Evolutionary conservation across 495 filamentous ascomycete genomes (phyloP).

Genomic region (Aspergillus panamensis): DNA sequence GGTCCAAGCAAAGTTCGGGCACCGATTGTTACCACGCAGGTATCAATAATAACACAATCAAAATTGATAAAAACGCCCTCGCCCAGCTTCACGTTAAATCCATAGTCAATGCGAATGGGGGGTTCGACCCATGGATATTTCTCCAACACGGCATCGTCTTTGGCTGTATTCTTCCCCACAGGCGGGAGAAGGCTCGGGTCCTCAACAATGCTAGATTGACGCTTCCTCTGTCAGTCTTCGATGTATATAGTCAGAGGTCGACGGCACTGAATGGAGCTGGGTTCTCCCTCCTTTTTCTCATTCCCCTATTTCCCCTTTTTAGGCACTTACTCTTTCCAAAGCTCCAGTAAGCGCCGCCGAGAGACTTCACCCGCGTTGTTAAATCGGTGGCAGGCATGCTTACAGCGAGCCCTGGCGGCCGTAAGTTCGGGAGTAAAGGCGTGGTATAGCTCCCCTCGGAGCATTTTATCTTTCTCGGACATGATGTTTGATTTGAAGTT

Average conservation of each 20-base stretch:
- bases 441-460: slow-evolving; percentile 43
- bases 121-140: slow-evolving; percentile 67
- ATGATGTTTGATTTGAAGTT: slow-evolving; percentile 1
- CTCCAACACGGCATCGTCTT: slow-evolving; percentile 58
- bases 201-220: slow-evolving; percentile 47
- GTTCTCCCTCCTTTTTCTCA: background rate
- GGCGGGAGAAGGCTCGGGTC: slow-evolving; percentile 62
- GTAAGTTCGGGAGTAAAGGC: slow-evolving; percentile 55
- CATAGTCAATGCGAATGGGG: slow-evolving; percentile 72
- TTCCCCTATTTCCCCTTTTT: background rate
- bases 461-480: slow-evolving; percentile 36
- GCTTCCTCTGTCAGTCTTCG: slow-evolving; percentile 3
- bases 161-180: slow-evolving; percentile 44
- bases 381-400: slow-evolving; percentile 55
- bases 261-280: background rate
- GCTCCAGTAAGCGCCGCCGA: slow-evolving; percentile 55
- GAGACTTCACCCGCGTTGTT: slow-evolving; percentile 58
- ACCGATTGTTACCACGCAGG: slow-evolving; percentile 71
- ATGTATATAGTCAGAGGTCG: background rate
- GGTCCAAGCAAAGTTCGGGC: slow-evolving; percentile 76
- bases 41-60: slow-evolving; percentile 74
- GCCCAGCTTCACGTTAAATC: slow-evolving; percentile 66
- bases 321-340: slow-evolving; percentile 69
- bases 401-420: slow-evolving; percentile 56
- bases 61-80: slow-evolving; percentile 72